phyloP scores from a whole-genome alignment of 345 rosid genomes.

The Firmiana major region DNA sequence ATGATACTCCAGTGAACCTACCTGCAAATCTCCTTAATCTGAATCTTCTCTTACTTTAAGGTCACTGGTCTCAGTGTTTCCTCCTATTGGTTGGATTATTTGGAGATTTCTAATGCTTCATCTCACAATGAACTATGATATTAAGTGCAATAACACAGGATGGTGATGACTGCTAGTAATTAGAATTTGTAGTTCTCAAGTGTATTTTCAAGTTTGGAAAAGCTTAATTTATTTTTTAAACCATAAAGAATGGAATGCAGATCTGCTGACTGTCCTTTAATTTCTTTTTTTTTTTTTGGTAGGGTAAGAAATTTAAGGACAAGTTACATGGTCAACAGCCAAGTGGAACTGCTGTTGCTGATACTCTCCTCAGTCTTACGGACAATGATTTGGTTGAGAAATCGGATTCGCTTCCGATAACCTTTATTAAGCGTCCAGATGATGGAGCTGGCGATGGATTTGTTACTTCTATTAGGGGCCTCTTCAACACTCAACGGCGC shows the following conservation, averaged over 20 bases:
- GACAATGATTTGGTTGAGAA: conserved; percentile 68
- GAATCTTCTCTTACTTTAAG: conserved; percentile 1
- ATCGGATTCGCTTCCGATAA: conserved; percentile 54
- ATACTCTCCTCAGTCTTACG: conserved; percentile 57
- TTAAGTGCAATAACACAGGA: neutral
- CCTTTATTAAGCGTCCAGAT: conserved; percentile 68
- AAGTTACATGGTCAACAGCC: conserved; percentile 53
- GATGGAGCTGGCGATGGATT: conserved; percentile 99
- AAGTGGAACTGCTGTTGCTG: conserved; percentile 44
- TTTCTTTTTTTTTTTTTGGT: conserved; percentile 28
- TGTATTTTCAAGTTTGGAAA: neutral
- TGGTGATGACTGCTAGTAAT: neutral
- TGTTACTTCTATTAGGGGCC: conserved; percentile 84
- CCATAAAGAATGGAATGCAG: neutral
- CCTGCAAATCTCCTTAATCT: neutral
- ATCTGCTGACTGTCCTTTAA: neutral
- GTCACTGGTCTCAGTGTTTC: neutral
- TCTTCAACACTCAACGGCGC: conserved; percentile 84
- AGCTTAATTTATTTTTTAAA: neutral
- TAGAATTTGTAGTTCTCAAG: neutral
- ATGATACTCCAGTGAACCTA: neutral
- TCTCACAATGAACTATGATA: neutral
- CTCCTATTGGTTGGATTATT: neutral
- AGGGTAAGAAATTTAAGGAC: conserved; percentile 97
- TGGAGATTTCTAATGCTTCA: neutral